A percentile compares a stretch with the other conserved stretches of the same genome.
phyloP scores from a whole-genome alignment of 495 filamentous ascomycete genomes.

The Rusavskia elegans region DNA sequence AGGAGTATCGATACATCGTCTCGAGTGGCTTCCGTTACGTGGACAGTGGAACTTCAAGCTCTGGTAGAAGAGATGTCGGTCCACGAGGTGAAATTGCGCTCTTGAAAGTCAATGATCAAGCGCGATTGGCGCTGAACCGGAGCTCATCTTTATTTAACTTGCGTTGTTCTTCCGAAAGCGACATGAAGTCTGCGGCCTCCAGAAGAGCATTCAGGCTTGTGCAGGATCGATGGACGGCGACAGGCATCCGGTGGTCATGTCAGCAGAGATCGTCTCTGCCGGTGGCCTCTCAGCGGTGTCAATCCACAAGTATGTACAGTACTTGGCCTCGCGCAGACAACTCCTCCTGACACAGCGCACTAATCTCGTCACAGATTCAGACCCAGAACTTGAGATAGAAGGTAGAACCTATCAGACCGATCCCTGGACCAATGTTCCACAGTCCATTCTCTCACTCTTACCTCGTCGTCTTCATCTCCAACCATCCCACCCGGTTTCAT shows the following conservation, averaged over 20 bases:
- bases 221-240: not conserved
- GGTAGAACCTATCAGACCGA: slow-evolving; percentile 50
- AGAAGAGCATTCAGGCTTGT: slow-evolving; percentile 8
- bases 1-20: no score
- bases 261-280: not conserved
- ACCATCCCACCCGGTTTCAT: slow-evolving; percentile 74
- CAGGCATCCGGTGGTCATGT: slow-evolving; percentile 5
- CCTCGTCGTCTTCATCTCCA: slow-evolving; percentile 67
- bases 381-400: slow-evolving; percentile 36
- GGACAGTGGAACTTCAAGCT: no score
- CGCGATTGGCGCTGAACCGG: no score
- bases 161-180: slow-evolving; percentile 8
- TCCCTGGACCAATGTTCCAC: slow-evolving; percentile 71
- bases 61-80: no score
- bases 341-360: not conserved
- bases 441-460: slow-evolving; percentile 55
- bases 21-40: no score
- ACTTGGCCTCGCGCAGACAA: not conserved
- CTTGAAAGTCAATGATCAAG: no score
- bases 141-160: not conserved
- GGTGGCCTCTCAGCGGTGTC: not conserved
- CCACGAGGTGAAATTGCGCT: no score
- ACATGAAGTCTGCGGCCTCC: slow-evolving; percentile 23
- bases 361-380: slow-evolving; percentile 1
- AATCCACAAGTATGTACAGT: slow-evolving; percentile 5